Percentiles rank a stretch among this genome's conserved stretches.
These are phyloP conservation scores for Trypanosoma mega DNA, from an alignment of 208 protist genomes.

Conservation along the genomic window DNA sequence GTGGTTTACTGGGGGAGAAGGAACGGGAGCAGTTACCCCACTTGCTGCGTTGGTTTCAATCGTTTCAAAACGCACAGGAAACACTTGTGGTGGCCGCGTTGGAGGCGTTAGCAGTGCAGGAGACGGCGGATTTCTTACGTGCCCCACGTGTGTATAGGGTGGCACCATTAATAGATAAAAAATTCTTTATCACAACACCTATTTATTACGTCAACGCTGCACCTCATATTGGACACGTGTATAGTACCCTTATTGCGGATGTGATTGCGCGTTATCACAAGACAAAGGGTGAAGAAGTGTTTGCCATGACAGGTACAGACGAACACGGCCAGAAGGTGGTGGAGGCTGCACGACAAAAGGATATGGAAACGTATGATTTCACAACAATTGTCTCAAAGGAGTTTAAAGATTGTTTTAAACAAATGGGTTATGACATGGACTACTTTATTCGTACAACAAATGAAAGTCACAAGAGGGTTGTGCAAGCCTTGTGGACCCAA, in stretches of 20 bases:
- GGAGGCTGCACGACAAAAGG: constrained; percentile 81
- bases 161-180: constrained; percentile 61
- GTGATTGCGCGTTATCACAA: constrained; percentile 88
- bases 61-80: constrained; percentile 50
- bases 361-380: constrained; percentile 87
- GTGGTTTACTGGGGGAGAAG: constrained; percentile 52
- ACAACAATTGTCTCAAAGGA: constrained; percentile 82
- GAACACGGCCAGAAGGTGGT: constrained; percentile 99
- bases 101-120: constrained; percentile 75
- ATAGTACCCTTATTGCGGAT: constrained; percentile 89
- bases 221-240: constrained; percentile 93
- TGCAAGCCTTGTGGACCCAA: constrained; percentile 86
- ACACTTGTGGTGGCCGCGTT: constrained; percentile 58
- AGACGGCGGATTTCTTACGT: constrained; percentile 79
- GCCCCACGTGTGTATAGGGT: constrained; percentile 69
- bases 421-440: constrained; percentile 90
- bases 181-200: constrained; percentile 87
- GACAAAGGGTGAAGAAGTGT: constrained; percentile 82
- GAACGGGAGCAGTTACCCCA: constrained; percentile 48
- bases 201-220: constrained; percentile 93
- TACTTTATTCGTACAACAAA: constrained; percentile 98
- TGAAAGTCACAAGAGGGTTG: constrained; percentile 72
- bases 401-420: constrained; percentile 91
- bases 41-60: constrained; percentile 73
- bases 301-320: constrained; percentile 97